Base-by-base conservation (phyloP, 805 yeast species). In the Candida sanyiensis region DNA sequence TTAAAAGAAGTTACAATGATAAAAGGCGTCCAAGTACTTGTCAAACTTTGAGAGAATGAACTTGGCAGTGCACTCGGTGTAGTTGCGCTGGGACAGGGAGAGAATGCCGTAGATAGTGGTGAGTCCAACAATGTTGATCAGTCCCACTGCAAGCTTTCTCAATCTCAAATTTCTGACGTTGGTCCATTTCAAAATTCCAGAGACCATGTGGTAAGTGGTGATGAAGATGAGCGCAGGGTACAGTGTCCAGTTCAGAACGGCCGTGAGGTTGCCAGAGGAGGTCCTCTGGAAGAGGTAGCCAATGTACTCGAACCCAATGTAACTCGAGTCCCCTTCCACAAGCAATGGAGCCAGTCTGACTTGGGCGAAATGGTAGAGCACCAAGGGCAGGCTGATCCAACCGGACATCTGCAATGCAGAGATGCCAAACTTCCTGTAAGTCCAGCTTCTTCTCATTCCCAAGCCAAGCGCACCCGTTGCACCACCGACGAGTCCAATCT, bases 401-500 rank as follows among this genome's bases (percentile, higher is more conserved):
- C 93, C 93, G 3, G 81, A 64, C 38, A 79, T 68, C 17, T 75
- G 65, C 16, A 77, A 56, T 3, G 87, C 86, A 2, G 83, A 61
- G 5, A 73, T 44, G 0, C 81, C 80, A 9, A 73, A 51, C 27
- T 49, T 51, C 34, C 64, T 58, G 13, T 67, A 65, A 5, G 72
- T 64, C 40, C 66, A 54, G 6, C 80, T 69, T 42, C 61, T 66
- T 44, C 70, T 65, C 19, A 71, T 59, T 1, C 83, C 83, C 16
- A 75, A 53, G 0, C 84, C 84, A 12, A 77, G 47, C 8, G 75
- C 43, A n/a, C 48, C 51, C 2, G 75, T 64, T 2, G 72, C 58
- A 30, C 80, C 62, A 2, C 86, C 86, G 6, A 81, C 81, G n/a
- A 80, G 58, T 0, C 86, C 86, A 24, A 64, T 60, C 40, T 67